Percentiles rank a stretch among this genome's conserved stretches.
Conservation (phyloP, 73 alveolate species). For the Paramecium biaurelia region DNA sequence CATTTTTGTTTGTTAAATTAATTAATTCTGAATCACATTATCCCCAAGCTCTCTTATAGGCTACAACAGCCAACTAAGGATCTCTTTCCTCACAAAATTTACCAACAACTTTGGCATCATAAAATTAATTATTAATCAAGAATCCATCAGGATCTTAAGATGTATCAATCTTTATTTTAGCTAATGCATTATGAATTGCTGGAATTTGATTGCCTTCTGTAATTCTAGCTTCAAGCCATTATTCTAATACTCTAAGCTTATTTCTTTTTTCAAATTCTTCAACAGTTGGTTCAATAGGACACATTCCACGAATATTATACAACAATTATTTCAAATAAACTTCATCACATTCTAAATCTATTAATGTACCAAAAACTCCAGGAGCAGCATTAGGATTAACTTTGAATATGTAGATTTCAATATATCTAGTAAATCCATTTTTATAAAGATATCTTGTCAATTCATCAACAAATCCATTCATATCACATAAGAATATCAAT, state of each 20-base stretch:
- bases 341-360: slow-evolving; percentile 97
- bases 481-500: slow-evolving; percentile 97
- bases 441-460: slow-evolving; percentile 97
- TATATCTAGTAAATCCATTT: slow-evolving; percentile 95
- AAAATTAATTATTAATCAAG: slow-evolving; percentile 96
- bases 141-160: slow-evolving; percentile 96
- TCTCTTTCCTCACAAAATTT: slow-evolving; percentile 98
- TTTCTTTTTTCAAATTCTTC: slow-evolving; percentile 97
- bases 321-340: slow-evolving; percentile 90
- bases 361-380: slow-evolving; percentile 94
- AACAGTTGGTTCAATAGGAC: slow-evolving; percentile 94
- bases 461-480: slow-evolving; percentile 98
- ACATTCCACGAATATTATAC: slow-evolving; percentile 87
- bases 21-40: slow-evolving; percentile 99
- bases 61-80: slow-evolving; percentile 96
- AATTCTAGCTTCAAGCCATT: slow-evolving; percentile 98
- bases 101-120: slow-evolving; percentile 99
- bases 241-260: slow-evolving; percentile 94
- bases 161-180: slow-evolving; percentile 95
- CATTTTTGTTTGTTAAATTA: slow-evolving; percentile 97
- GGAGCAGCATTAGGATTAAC: slow-evolving; percentile 97
- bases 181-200: slow-evolving; percentile 98
- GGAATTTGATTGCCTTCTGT: slow-evolving; percentile 99
- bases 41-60: slow-evolving; percentile 99
- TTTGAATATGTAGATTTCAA: slow-evolving; percentile 96